Percentiles rank a stretch among this genome's conserved stretches.
Conservation (phyloP, 2,329 filamentous ascomycete genomes). For the Dichotomopilus funicola region DNA sequence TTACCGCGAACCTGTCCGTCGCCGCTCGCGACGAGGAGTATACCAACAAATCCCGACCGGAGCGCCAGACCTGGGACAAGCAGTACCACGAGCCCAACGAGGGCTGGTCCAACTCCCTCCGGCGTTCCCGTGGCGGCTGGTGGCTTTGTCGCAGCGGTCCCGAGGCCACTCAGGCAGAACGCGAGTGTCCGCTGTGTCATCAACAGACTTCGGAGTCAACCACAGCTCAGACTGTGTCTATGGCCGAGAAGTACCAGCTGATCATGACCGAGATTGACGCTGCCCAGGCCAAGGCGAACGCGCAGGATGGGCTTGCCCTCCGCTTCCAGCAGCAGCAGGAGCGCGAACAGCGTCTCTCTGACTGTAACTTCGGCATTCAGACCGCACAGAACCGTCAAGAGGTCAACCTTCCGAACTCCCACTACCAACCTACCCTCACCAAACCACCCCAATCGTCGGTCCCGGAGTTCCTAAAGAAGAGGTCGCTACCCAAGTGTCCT, state of each 20-base stretch:
- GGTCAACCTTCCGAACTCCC: neutral
- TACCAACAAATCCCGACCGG: neutral
- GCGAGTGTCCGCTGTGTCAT: slow-evolving; percentile 10
- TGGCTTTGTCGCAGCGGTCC: slow-evolving; percentile 17
- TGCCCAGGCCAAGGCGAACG: slow-evolving; percentile 9
- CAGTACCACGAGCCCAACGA: slow-evolving; percentile 12
- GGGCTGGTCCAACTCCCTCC: slow-evolving; percentile 8
- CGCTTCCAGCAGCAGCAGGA: slow-evolving; percentile 1
- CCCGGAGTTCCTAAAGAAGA: too few species aligned
- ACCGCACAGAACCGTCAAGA: neutral
- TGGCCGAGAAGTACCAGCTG: neutral
- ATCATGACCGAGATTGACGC: slow-evolving; percentile 13
- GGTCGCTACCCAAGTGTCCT: too few species aligned
- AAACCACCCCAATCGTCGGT: too few species aligned
- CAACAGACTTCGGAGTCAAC: neutral
- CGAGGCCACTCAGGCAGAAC: slow-evolving; percentile 11
- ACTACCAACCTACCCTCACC: neutral
- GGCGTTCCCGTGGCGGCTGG: slow-evolving; percentile 15
- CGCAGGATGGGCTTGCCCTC: slow-evolving; percentile 5
- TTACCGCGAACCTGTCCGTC: neutral
- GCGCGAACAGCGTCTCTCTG: neutral
- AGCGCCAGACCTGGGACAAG: slow-evolving; percentile 1
- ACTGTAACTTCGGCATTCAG: too few species aligned
- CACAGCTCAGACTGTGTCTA: neutral
- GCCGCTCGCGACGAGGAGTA: neutral